Base-by-base conservation (phyloP, 2,329 filamentous ascomycete species). In the Colletotrichum endophyticum region DNA sequence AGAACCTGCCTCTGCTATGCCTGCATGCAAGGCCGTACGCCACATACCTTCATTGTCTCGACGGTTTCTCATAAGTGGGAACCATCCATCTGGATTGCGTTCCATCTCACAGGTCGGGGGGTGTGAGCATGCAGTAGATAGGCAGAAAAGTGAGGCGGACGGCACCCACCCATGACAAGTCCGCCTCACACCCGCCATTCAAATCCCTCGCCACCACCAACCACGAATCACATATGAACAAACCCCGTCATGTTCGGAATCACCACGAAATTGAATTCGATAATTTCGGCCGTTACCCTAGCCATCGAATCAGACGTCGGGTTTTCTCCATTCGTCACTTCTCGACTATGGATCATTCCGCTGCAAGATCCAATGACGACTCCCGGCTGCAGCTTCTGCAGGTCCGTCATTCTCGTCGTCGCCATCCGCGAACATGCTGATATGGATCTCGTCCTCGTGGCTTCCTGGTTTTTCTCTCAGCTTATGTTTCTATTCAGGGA, bases 71-170 rank as follows among this genome's bases (percentile, higher is more conserved):
- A 69, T 30, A 25, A 61, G 74, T 66, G 70, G 66, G 66, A 76
- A 69, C 64, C 70, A 66, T 73, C 25, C 63, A 73, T 66, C 64
- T 61, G 66, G 36, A 39, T 34, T 56, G 36, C 56, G 49, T 76
- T 76, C 70, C 71, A 73, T 59, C 66, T 66, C 36, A 56, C 44
- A 70, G 39, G 57, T 74, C 25, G 74, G 66, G 72, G 63, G 59
- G 64, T 56, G 68, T 69, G 66, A 73, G 71, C 67, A 16, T 78
- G 77, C 77, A 78, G 76, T 69, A 75, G 76, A 76, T 72, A 63
- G 53, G 49, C 66, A 63, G 36, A 53, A 77, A 78, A 78, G 72
- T 78, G 77, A 78, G 77, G 77, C 77, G 75, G 57, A 78, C 77
- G 75, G 63, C 72, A 56, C 53, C 66, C 69, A 67, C 61, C 75